Base-by-base conservation (phyloP, 225 moss, liverwort and hornwort species). In the Anthoceros angustus region DNA sequence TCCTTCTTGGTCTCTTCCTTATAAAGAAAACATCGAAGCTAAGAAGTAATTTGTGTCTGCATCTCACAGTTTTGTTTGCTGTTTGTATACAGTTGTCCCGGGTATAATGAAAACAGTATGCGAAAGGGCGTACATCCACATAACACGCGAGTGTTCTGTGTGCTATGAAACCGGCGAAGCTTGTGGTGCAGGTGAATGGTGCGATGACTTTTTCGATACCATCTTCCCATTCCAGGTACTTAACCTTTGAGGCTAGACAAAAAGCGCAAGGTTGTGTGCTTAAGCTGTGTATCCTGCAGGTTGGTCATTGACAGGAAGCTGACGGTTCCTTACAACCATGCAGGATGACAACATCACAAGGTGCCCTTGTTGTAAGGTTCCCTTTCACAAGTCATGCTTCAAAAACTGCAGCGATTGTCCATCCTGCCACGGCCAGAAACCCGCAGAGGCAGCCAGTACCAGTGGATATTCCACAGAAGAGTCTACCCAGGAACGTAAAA, bases 181-280 rank as follows among this genome's bases (percentile, higher is more conserved):
- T 18, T 95, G 95, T 73, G 80, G 79, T 73, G 88, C 88, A 41
- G 78, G 68, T 48, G 80, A 83, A 20, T 78, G 79, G 25, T 95
- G 95, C 69, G 76, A 76, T 69, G 88, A 91, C 75, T 82, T 83
- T 32, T 75, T 78, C 67, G 88, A 95, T 68, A 74, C 85, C 15
- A 86, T 95, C 62, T 95, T 77, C 70, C 91, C 95, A 49, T 88
- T 86, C 72, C 87, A 94, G 86, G 92, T 88, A 74, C 67, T 10
- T 41, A 61, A 40, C 74, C 42, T 62, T 62, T 18, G 39, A 49
- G 18, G 62, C 10, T 43, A n/a, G 68, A 49, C 40, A 2, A 62
- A n/a, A 65, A 65, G 21, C 73, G 20, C 63, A 9, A 21, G 42
- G 8, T 26, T 7, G 38, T 62, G 14, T 62, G 15, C 32, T 49